Base-by-base conservation (phyloP, 2,329 filamentous ascomycete genomes). In the Aureobasidium musti region DNA sequence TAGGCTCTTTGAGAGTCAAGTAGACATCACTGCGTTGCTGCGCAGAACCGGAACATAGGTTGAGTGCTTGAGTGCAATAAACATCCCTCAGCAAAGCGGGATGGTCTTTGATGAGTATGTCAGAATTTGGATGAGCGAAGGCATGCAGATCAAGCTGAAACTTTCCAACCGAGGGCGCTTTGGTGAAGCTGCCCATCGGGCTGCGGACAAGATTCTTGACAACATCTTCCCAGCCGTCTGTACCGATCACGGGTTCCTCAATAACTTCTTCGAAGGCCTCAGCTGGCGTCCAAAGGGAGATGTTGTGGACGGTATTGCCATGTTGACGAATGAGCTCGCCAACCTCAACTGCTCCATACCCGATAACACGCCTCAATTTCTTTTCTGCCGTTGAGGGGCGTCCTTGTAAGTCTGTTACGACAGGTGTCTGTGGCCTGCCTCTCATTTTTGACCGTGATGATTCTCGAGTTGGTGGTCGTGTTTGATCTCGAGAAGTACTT, bases 21-120 rank as follows among this genome's bases (percentile, higher is more conserved):
- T 99, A 99, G 60, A 99, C 98, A 76, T 99, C 96, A 13, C 92
- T 97, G 72, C 96, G 85, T 19, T 90, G 84, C 75, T 92, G 93
- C 0, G 90, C 92, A 0, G 95, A 94, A 1, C 93, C 93, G 14
- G 93, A 93, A 3, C 94, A 91, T 76, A 99, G 98, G 1, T 93
- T 95, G 77, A 98, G 93, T 76, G 95, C 95, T 72, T 84, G 89
- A 0, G 93, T 96, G 76, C 90, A 90, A 67, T 84, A 84, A 68
- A 98, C 86, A 61, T 90, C 89, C 60, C 96, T 89, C 17, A 99
- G 86, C 17, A 96, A 80, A 0, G 94, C 98, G 0, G 95, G 95
- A 3, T 92, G 97, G 56, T 89, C 87, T 73, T 90, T 91, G 74
- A 98, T 90, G 47, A 99, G 84, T 0, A 80, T 82, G 70, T 96